A percentile compares a stretch with the other conserved stretches of the same genome.
Conservation (phyloP, 108 stramenopile genomes). For the Halocafeteria seosinensis region DNA sequence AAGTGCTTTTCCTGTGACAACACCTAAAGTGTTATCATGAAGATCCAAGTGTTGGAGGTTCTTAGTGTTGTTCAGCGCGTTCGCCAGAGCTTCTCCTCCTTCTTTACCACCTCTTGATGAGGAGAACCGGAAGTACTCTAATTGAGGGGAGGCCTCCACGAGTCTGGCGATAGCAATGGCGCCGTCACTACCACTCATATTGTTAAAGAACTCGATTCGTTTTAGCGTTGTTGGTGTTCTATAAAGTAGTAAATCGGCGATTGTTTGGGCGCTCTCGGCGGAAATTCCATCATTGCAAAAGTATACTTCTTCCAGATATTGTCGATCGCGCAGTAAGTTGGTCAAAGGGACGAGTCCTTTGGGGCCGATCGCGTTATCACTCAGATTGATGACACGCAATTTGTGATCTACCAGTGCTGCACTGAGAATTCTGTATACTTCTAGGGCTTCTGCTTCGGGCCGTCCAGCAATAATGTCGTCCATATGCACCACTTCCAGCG, state of each 20-base stretch:
- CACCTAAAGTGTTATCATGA: not conserved
- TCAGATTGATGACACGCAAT: not conserved
- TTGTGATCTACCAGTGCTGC: not conserved
- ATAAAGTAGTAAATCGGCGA: not conserved
- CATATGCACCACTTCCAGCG: not conserved
- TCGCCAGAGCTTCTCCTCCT: not conserved
- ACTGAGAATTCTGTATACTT: not conserved
- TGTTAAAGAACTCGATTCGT: not conserved
- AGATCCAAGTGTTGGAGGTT: not conserved
- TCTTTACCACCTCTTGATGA: not conserved
- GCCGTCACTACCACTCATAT: not conserved
- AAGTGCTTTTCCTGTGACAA: not conserved
- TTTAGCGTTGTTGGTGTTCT: not conserved
- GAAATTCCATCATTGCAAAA: not conserved
- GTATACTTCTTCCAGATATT: not conserved
- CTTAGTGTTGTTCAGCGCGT: not conserved
- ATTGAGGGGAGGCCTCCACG: not conserved
- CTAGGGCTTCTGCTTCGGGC: not conserved
- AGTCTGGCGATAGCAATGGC: not conserved
- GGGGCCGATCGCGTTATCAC: not conserved
- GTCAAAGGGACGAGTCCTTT: not conserved
- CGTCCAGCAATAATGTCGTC: not conserved
- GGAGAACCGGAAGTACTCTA: not conserved
- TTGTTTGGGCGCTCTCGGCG: not conserved
- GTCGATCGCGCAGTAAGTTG: not conserved